A percentile compares a stretch with the other conserved stretches of the same genome.
phyloP scores from a whole-genome alignment of 2,329 filamentous ascomycete species.

The Tolypocladium paradoxum region DNA sequence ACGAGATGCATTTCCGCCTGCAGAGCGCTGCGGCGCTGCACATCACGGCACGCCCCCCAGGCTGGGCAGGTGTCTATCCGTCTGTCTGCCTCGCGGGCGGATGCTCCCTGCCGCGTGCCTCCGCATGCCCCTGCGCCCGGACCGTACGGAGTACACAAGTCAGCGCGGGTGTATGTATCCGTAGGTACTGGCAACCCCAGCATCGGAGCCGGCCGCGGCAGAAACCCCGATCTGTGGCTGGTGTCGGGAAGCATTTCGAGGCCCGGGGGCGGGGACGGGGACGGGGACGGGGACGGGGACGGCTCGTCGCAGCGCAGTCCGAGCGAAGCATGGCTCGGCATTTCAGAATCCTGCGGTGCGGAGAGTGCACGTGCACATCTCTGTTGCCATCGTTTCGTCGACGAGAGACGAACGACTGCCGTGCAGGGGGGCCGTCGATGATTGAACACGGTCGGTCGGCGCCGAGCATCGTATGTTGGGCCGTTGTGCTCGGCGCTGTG shows the following conservation, averaged over 20 bases:
- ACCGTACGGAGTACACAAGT: no score
- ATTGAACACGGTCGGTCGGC: not conserved
- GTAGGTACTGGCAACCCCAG: no score
- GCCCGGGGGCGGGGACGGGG: not conserved
- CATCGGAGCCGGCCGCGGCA: constrained; percentile 1
- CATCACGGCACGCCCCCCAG: not conserved
- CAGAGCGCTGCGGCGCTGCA: constrained; percentile 1
- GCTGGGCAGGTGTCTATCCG: not conserved
- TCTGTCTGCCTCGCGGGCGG: not conserved
- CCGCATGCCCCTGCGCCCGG: no score
- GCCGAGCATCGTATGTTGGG: no score
- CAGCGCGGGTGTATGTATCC: no score
- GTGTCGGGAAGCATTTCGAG: not conserved
- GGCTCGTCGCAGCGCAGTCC: not conserved
- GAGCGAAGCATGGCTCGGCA: no score
- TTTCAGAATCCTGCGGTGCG: no score
- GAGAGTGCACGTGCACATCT: not conserved
- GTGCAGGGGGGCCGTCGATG: not conserved
- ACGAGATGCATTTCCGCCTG: constrained; percentile 1
- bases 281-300: not conserved
- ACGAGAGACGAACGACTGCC: not conserved
- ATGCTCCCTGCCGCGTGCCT: not conserved
- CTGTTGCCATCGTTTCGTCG: not conserved
- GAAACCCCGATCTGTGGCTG: not conserved
- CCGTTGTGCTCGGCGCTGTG: not conserved